Evolutionary conservation across 164 flowering plant species (phyloP), one percentile per base, ranked within the genome.

Genomic region (Chimonanthus praecox): DNA sequence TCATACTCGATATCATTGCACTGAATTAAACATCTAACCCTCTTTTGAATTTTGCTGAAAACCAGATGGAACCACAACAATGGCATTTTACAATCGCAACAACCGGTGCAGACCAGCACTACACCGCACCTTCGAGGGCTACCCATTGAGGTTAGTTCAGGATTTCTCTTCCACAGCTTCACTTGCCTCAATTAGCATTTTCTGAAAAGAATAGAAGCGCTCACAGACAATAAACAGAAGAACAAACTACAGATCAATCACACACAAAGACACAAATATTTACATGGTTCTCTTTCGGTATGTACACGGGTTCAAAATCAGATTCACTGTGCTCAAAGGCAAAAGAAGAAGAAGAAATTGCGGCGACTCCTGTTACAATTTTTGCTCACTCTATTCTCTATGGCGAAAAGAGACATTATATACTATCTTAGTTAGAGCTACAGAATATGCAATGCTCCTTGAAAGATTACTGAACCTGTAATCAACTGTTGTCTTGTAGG

Each of bases 31-130:
- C 46, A 67, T 60, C 43, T 60, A 48, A 49, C 47, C 7, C 67
- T 58, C 64, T 5, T 62, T 48, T 65, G 65, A 44, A 51, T 68
- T 76, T 71, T 44, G 7, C 43, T 33, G n/a, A 49, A 43, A 65
- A 68, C n/a, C 80, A 85, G 88, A 77, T 83, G 87, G 88, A 80
- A 80, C 74, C 78, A 76, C 20, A 73, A 75, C 76, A 75, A 71
- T 72, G 76, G 75, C 69, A 21, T 80, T 69, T 58, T 81, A 54
- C 86, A 80, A 75, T 73, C 69, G 66, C 90, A 83, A 66, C 80
- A 77, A 47, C 70, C 67, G 47, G 51, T 67, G 33, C 88, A 86
- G 60, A 83, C 85, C n/a, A 76, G 71, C 76, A 75, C 77, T 63
- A 81, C 85, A 5, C 79, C 85, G 76, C 87, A 77, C 64, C 74